Evolutionary conservation across 2,329 filamentous ascomycete genomes (phyloP).

Genomic region (Cladosporium oxysporum): DNA sequence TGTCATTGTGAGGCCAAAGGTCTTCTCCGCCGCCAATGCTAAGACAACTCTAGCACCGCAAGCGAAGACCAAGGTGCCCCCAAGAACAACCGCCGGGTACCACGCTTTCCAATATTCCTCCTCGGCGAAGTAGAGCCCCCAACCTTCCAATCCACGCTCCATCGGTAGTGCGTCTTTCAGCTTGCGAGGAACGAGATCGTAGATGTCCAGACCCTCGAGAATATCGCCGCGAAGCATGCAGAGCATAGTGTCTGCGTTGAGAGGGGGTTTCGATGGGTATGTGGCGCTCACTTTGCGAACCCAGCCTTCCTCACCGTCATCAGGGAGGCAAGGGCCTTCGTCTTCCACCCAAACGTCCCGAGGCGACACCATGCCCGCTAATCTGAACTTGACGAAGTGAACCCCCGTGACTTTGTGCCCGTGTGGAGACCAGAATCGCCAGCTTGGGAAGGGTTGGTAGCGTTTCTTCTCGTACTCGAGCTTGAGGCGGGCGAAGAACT

Average conservation of each 20-base stretch:
- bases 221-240: not conserved
- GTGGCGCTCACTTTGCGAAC: not conserved
- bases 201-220: not conserved
- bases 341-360: not conserved
- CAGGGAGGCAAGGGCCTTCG: not conserved
- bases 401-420: not conserved
- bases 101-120: not conserved
- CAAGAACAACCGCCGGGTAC: not conserved
- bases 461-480: not conserved
- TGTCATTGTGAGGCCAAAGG: not conserved
- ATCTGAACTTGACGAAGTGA: not conserved
- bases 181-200: not conserved
- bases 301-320: not conserved
- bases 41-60: not conserved
- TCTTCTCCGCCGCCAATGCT: not conserved
- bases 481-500: not conserved
- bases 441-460: not conserved
- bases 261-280: not conserved
- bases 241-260: not conserved
- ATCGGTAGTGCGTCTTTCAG: not conserved
- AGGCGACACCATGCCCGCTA: not conserved
- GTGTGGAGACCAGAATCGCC: not conserved
- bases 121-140: not conserved
- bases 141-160: not conserved
- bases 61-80: not conserved